phyloP scores from a whole-genome alignment of 495 filamentous ascomycete genomes.

The Xylaria venustula region DNA sequence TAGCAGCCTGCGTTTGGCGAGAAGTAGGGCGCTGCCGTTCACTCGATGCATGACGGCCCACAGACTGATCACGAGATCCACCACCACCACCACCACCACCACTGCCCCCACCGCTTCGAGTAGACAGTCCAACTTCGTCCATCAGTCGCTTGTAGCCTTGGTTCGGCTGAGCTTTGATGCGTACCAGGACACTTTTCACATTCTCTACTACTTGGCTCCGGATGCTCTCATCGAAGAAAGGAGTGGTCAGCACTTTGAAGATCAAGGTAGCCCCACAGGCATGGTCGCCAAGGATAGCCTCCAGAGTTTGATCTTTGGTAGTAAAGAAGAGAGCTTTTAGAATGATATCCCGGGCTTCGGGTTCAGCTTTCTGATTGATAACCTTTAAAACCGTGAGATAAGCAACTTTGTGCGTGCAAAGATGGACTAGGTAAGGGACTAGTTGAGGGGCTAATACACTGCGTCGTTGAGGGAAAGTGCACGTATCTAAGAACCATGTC shows the following conservation, averaged over 20 bases:
- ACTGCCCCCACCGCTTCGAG: constrained; percentile 40
- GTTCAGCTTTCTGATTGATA: constrained; percentile 95
- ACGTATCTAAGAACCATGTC: constrained; percentile 98
- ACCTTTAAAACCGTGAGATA: constrained; percentile 97
- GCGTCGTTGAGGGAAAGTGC: constrained; percentile 88
- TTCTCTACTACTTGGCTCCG: constrained; percentile 85
- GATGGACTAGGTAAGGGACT: constrained; percentile 92
- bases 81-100: constrained; percentile 36
- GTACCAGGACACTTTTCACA: constrained; percentile 82
- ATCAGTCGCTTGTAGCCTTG: constrained; percentile 98
- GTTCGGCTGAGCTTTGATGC: constrained; percentile 86
- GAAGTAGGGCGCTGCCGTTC: constrained; percentile 56
- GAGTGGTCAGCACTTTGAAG: constrained; percentile 96
- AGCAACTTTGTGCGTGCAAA: constrained; percentile 98
- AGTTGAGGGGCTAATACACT: constrained; percentile 90
- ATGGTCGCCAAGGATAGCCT: constrained; percentile 89
- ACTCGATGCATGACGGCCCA: constrained; percentile 28
- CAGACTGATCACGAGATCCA: constrained; percentile 42
- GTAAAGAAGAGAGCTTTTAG: constrained; percentile 94
- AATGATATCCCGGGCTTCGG: constrained; percentile 88
- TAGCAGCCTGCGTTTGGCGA: constrained; percentile 47
- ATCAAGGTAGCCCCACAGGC: constrained; percentile 92
- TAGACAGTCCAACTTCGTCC: constrained; percentile 90
- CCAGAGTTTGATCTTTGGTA: constrained; percentile 78
- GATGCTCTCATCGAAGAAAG: constrained; percentile 94